Evolutionary conservation across 495 filamentous ascomycete genomes (phyloP), one percentile per base, ranked within the genome.

Genomic region (Xylaria venustula): DNA sequence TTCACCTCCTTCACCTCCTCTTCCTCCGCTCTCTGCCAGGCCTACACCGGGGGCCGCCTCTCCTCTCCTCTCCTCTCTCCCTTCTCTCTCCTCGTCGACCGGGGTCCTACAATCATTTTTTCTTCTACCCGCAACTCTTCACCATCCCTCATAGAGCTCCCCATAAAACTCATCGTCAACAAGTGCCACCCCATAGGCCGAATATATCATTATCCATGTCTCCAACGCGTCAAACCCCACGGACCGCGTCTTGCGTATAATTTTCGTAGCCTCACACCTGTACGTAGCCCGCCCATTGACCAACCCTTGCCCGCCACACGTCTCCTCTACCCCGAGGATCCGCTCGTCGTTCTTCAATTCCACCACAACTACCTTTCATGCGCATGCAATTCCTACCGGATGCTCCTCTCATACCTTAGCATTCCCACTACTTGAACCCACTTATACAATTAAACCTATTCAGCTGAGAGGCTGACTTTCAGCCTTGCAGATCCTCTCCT

Each of bases 391-490:
- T 19, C 25, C 23, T 23, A 9, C 40, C 4, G 12, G 25, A 25
- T 42, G 7, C 28, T 52, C 23, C 28, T 60, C 42, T 19, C 57
- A 8, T 32, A 11, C 19, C n/a, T n/a, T n/a, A n/a, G n/a, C 12
- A 12, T 12, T 42, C 14, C 7, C 47, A 19, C 47, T 52, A 45
- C 37, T 23, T 9, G 1, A 60, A 25, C 47, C 15, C 53, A 66
- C 62, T 63, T 66, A 42, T 34, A 65, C 40, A 53, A 28, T 36
- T 54, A 45, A 54, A 14, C 32, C 30, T 49, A 32, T 32, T 36
- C 17, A 46, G 20, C 34, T 34, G 54, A 70, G 54, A 73, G 76
- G 72, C 74, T 75, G 73, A 73, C 65, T 62, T 64, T 71, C 72
- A 74, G 74, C 69, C 74, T 75, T 72, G 70, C 26, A 62, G 60